phyloP scores from a whole-genome alignment of 140 eudicot genomes.

The Stevia rebaudiana region DNA sequence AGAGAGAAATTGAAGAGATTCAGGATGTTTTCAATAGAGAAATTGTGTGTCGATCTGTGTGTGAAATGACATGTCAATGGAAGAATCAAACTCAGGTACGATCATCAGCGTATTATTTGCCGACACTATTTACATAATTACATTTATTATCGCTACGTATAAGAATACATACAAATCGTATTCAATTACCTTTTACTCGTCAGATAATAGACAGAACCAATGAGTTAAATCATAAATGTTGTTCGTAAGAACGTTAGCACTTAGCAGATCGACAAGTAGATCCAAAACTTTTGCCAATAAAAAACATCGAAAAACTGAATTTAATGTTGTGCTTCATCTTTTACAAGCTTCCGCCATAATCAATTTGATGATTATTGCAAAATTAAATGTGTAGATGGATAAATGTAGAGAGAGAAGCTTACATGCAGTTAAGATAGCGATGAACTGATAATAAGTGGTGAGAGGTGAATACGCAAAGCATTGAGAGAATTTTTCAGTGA shows the following conservation, averaged over 20 bases:
- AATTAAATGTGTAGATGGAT: conserved; percentile 10
- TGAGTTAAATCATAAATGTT: background rate
- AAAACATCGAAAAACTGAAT: conserved; percentile 20
- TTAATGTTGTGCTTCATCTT: conserved; percentile 31
- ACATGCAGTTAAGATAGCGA: conserved; percentile 23
- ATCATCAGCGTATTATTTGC: conserved; percentile 42
- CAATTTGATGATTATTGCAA: conserved; percentile 20
- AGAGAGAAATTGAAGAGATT: conserved; percentile 20
- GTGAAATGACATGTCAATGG: conserved; percentile 41
- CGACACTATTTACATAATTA: conserved; percentile 35
- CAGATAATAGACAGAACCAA: background rate
- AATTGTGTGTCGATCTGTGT: conserved; percentile 13
- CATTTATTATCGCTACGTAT: conserved; percentile 17
- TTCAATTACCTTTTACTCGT: background rate
- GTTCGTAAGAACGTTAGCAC: conserved; percentile 16
- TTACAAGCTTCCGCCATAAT: conserved; percentile 35
- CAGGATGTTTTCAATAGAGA: background rate
- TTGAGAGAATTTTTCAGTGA: conserved; percentile 12
- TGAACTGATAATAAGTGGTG: too few relatives aligned
- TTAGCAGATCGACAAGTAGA: conserved; percentile 17
- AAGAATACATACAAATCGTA: background rate
- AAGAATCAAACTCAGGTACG: conserved; percentile 31
- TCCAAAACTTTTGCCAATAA: conserved; percentile 13
- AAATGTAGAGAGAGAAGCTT: conserved; percentile 2
- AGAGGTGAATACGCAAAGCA: too few relatives aligned